Percentiles rank a stretch among this genome's conserved stretches.
These are phyloP conservation scores for Talaromyces funiculosus DNA, from an alignment of 2,329 filamentous ascomycete species.

Conservation along the genomic window DNA sequence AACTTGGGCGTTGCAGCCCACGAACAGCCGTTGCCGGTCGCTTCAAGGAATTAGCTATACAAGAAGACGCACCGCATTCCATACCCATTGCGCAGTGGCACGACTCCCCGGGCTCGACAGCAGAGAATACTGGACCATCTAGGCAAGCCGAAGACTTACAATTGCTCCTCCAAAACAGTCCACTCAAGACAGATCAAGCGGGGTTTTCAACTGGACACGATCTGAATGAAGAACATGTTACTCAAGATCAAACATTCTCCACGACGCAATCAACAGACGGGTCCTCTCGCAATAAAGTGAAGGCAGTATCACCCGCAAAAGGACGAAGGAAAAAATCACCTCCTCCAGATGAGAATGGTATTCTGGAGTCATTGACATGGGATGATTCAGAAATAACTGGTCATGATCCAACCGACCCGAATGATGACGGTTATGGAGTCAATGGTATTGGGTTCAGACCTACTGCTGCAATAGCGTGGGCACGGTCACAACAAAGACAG, in stretches of 20 bases:
- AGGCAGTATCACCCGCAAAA: conserved; percentile 18
- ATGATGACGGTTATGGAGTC: conserved; percentile 58
- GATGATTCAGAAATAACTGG: conserved; percentile 59
- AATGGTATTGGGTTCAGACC: conserved; percentile 61
- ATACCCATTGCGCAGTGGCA: conserved; percentile 2
- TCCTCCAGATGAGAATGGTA: conserved; percentile 23
- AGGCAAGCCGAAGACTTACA: conserved; percentile 7
- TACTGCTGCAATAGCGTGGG: conserved; percentile 54
- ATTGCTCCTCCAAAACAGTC: neutral
- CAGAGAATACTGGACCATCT: neutral
- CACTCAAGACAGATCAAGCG: neutral
- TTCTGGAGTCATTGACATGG: conserved; percentile 43
- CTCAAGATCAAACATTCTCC: neutral
- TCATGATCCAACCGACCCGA: conserved; percentile 51
- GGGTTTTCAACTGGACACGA: neutral
- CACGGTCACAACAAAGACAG: conserved; percentile 50
- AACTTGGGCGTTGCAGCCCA: conserved; percentile 33
- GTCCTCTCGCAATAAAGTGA: conserved; percentile 22
- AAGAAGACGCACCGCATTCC: conserved; percentile 16
- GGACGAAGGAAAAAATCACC: conserved; percentile 27
- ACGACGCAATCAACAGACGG: neutral
- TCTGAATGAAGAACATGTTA: neutral
- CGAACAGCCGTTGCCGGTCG: conserved; percentile 35
- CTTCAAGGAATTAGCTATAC: conserved; percentile 37
- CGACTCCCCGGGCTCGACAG: neutral